Conservation (phyloP, 208 protist species). For the Wallacemonas sp. region DNA sequence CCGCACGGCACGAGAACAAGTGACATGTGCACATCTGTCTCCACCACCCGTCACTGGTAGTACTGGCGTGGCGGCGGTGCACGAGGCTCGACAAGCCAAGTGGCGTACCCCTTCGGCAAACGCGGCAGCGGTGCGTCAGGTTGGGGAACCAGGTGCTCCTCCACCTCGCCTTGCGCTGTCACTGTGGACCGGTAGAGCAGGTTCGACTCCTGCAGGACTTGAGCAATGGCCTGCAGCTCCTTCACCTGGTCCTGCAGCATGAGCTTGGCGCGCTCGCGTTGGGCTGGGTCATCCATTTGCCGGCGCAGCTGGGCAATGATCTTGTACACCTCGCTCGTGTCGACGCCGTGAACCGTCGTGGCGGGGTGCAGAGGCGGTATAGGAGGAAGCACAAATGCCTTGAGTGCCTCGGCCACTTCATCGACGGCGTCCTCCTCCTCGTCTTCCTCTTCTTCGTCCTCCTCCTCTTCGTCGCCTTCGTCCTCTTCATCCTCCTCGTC, state of each 20-base stretch:
- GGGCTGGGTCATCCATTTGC: slow-evolving; percentile 57
- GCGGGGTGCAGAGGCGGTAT: slow-evolving; percentile 56
- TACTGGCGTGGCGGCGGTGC: neutral
- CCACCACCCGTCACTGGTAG: slow-evolving; percentile 24
- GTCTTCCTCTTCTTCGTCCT: slow-evolving; percentile 37
- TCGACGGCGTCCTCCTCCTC: slow-evolving; percentile 34
- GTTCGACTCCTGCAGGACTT: slow-evolving; percentile 69
- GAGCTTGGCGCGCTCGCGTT: slow-evolving; percentile 48
- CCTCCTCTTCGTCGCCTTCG: slow-evolving; percentile 20
- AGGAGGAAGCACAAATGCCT: slow-evolving; percentile 47
- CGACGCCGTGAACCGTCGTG: slow-evolving; percentile 51
- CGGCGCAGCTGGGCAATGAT: slow-evolving; percentile 67
- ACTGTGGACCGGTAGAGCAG: slow-evolving; percentile 47
- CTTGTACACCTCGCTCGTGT: slow-evolving; percentile 63
- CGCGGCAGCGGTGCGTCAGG: slow-evolving; percentile 45
- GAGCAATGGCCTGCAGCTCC: slow-evolving; percentile 60
- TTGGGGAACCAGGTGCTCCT: slow-evolving; percentile 50
- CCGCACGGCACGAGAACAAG: too few species aligned
- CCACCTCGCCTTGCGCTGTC: slow-evolving; percentile 33
- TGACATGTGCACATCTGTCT: too few species aligned
- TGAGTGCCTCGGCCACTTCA: slow-evolving; percentile 2
- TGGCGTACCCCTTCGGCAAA: slow-evolving; percentile 61
- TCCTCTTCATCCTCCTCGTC: slow-evolving; percentile 25
- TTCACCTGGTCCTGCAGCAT: slow-evolving; percentile 66
- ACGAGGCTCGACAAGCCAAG: slow-evolving; percentile 49